Conservation (phyloP, 805 yeast species). For the Wickerhamiella alocasiicola region DNA sequence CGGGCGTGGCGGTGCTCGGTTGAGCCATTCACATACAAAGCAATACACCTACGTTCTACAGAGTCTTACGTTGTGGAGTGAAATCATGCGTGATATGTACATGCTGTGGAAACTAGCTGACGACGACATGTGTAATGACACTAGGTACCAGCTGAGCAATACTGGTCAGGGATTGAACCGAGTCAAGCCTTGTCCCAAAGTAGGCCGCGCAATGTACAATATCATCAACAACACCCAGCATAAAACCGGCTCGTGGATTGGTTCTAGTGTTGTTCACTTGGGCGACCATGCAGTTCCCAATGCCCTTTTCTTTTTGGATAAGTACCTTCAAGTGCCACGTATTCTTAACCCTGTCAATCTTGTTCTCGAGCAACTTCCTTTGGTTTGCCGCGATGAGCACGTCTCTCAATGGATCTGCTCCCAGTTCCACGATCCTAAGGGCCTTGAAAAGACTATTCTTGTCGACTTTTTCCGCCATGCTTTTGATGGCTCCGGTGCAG, state of each 20-base stretch:
- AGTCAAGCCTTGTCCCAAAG: slow-evolving; percentile 58
- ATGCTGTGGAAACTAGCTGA: slow-evolving; percentile 69
- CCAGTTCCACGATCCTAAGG: slow-evolving; percentile 46
- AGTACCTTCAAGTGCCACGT: slow-evolving; percentile 68
- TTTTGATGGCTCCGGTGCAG: slow-evolving; percentile 74
- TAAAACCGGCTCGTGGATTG: slow-evolving; percentile 59
- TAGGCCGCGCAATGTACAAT: slow-evolving; percentile 57
- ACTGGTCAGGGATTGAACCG: slow-evolving; percentile 78
- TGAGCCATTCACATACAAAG: slow-evolving; percentile 60
- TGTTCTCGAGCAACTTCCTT: slow-evolving; percentile 43
- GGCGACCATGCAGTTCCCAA: slow-evolving; percentile 82
- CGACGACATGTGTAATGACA: slow-evolving; percentile 45
- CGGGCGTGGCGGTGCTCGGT: slow-evolving; percentile 57
- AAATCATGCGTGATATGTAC: slow-evolving; percentile 67
- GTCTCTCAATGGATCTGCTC: slow-evolving; percentile 34
- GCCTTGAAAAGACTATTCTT: slow-evolving; percentile 36
- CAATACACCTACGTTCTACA: slow-evolving; percentile 67
- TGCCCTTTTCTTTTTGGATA: slow-evolving; percentile 66
- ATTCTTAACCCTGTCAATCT: slow-evolving; percentile 62
- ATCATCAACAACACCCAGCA: slow-evolving; percentile 54
- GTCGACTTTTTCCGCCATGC: slow-evolving; percentile 46
- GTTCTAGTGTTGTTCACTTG: slow-evolving; percentile 65
- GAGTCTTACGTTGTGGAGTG: slow-evolving; percentile 62
- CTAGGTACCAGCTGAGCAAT: slow-evolving; percentile 45
- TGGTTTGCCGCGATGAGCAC: slow-evolving; percentile 31